Evolutionary conservation across 495 filamentous ascomycete species (phyloP), one percentile per base, ranked within the genome.

Genomic region (Neurospora terricola): DNA sequence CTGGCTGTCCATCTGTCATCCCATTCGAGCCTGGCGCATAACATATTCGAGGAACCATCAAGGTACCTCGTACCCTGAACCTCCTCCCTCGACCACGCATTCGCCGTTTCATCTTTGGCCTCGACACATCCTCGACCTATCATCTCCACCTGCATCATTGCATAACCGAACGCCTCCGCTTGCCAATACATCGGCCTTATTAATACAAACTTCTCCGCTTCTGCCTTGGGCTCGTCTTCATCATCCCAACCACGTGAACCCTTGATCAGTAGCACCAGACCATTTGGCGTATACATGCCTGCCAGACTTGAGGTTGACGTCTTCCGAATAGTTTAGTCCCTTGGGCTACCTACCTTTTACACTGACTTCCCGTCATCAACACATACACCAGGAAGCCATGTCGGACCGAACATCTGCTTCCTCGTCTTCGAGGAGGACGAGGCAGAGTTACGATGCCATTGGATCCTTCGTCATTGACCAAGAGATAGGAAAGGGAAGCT

Each of bases 401-500:
- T 80, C 83, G 38, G 81, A 83, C 69, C 84, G 83, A 76, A 42
- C 74, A 14, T 70, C 77, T 73, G 72, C 73, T 39, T 73, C 78
- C 70, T 79, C 76, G 69, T 78, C 81, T 66, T 82, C 81, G 75
- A 80, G 80, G 77, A 79, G 81, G 71, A 66, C 75, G 69, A 82
- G 75, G 77, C 74, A 79, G 45, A 70, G 84, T 76, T 90, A 92
- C 73, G 88, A 90, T 85, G 82, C 88, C 59, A 88, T 97, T 78
- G 94, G 94, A 59, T 86, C 87, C 72, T 98, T 94, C 79, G 87
- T 86, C 73, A 87, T 93, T 77, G 86, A 92, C 74, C 90, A 91
- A 71, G 91, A 97, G 83, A 97, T 98, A 77, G 94, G 94, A 70
- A 93, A 93, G 84, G 94, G 94, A 45, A 98, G 94, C 87, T 98